A percentile compares a stretch with the other conserved stretches of the same genome.
Conservation (phyloP, 2,329 filamentous ascomycete genomes). For the Cadophora sp. region DNA sequence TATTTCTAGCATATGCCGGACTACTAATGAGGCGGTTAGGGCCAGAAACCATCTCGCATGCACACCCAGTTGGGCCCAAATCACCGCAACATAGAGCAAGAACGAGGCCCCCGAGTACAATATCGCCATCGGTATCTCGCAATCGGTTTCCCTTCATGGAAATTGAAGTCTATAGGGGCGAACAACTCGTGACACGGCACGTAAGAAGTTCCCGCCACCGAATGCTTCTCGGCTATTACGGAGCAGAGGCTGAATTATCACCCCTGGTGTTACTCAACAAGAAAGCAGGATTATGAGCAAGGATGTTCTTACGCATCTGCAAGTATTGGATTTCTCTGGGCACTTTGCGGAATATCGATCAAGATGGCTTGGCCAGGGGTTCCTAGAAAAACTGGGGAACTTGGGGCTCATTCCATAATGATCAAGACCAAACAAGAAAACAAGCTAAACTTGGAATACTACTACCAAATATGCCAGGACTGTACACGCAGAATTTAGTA, state of each 20-base stretch:
- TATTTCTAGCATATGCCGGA: not conserved
- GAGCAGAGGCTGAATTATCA: slow-evolving; percentile 1
- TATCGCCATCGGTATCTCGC: not conserved
- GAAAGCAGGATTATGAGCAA: not conserved
- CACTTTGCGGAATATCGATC: not conserved
- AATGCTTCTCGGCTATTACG: slow-evolving; percentile 10
- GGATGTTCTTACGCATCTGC: not conserved
- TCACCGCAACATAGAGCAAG: not conserved
- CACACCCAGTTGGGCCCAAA: too few relatives aligned
- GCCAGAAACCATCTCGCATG: too few relatives aligned
- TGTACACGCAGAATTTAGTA: too few relatives aligned
- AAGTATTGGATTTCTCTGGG: not conserved
- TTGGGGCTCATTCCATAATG: not conserved
- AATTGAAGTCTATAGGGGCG: not conserved
- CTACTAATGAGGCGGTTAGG: too few relatives aligned
- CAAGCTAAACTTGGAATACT: not conserved
- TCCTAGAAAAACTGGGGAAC: not conserved
- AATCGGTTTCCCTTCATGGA: not conserved
- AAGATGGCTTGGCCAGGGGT: not conserved
- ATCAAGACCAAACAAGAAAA: not conserved
- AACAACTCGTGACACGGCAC: slow-evolving; percentile 13
- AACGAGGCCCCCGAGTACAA: too few relatives aligned
- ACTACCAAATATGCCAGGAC: too few relatives aligned
- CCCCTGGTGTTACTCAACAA: not conserved
- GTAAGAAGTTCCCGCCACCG: not conserved